Base-by-base conservation (phyloP, 192 early-diverging fungal species). In the Mortierella claussenii region DNA sequence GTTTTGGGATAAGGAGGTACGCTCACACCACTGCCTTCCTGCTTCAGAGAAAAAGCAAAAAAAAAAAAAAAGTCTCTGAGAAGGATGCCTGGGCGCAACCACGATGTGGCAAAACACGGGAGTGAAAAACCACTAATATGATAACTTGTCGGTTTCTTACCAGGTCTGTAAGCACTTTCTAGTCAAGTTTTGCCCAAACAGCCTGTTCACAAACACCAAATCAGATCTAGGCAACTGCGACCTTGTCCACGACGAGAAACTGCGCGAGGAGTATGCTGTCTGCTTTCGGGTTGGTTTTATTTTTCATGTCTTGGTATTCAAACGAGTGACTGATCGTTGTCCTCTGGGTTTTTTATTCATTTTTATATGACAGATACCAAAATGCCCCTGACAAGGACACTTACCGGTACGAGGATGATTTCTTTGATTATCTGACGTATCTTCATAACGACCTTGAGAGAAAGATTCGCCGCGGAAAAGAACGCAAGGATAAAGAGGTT, bases 151-250 rank as follows among this genome's bases (percentile, higher is more conserved):
- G 11, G 18, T 34, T 8, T 11, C 46, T 9, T 61, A 0, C 5
- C 67, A 88, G 83, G 88, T 93, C 36, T 93, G 92, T 71, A 93
- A 92, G 54, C 81, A 93, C 67, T 89, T 91, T 66, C 78, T 94
- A 46, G 92, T 94, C n/a, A 88, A 88, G 44, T 93, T 93, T 57
- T 95, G 94, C 57, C 92, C 94, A 23, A 85, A 88, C 55, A 86
- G 88, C 52, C 81, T 92, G n/a, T 95, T 95, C 79, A 89, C 89
- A 58, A 95, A 95, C 78, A 95, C 94, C 5, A 95, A 95, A 79
- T 90, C 90, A 23, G 92, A 93, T 65, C 85, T 94, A 66, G 90
- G 90, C 80, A 83, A 71, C 3, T 95, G 94, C 69, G 85, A 89
- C 52, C 87, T 89, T 56, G 70, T 93, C n/a, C 94, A 95, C 79